Conservation (phyloP, 352 stramenopile genomes). For the Pythium volutum region DNA sequence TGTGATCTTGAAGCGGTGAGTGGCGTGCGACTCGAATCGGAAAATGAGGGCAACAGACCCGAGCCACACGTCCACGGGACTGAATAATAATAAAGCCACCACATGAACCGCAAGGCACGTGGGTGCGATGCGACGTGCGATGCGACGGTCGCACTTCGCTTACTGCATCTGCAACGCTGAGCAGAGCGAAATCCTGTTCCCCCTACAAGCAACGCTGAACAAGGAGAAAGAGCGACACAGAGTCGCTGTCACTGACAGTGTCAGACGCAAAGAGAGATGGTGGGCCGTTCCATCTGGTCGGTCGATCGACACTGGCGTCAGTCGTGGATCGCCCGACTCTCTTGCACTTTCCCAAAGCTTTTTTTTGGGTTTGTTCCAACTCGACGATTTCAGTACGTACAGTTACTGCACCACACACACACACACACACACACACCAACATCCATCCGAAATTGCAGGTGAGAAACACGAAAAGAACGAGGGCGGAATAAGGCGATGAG, state of each 20-base stretch:
- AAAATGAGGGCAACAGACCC: neutral
- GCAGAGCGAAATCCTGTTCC: neutral
- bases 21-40: neutral
- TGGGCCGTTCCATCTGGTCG: slow-evolving; percentile 19
- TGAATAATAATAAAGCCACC: no score
- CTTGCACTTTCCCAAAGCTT: slow-evolving; percentile 4
- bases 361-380: neutral
- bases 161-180: slow-evolving; percentile 5
- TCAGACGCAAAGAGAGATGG: slow-evolving; percentile 6
- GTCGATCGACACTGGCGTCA: slow-evolving; percentile 20
- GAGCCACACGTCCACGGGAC: neutral
- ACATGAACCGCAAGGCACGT: neutral
- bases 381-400: neutral
- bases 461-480: slow-evolving; percentile 1
- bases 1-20: neutral
- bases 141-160: neutral
- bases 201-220: neutral
- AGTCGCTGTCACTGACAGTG: neutral
- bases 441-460: neutral
- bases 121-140: slow-evolving; percentile 3
- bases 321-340: slow-evolving; percentile 6
- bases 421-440: no score
- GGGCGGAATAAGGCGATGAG: neutral
- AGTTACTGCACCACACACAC: no score
- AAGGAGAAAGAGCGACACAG: neutral